phyloP scores from a whole-genome alignment of 176 grass and related monocot species.

The bread wheat (Triticum aestivum) region DNA sequence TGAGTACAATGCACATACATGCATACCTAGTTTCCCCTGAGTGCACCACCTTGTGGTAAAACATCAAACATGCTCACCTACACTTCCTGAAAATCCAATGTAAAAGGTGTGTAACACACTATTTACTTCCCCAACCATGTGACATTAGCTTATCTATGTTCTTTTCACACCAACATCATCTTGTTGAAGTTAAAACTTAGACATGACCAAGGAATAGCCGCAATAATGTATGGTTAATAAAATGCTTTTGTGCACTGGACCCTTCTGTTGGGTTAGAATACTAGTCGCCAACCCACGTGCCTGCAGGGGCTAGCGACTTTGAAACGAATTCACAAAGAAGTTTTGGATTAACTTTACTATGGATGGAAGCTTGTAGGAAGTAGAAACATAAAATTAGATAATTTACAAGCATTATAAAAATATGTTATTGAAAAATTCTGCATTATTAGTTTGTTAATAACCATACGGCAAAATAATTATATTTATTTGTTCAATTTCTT shows the following conservation, averaged over 20 bases:
- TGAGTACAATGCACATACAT: neutral
- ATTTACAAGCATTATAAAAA: neutral
- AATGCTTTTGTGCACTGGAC: neutral
- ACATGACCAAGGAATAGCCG: neutral
- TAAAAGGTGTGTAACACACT: neutral
- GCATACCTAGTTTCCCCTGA: neutral
- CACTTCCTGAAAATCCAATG: slow-evolving; percentile 3
- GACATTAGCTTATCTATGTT: neutral
- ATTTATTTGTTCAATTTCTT: neutral
- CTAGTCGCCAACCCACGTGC: neutral
- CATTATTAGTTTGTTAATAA: neutral
- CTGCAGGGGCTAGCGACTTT: neutral
- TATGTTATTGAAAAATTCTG: neutral
- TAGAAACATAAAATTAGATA: neutral
- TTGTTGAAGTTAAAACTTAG: neutral
- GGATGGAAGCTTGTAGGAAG: neutral
- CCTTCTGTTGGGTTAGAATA: neutral
- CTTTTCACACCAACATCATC: neutral
- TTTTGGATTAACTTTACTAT: neutral
- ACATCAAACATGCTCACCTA: neutral
- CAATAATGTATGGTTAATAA: neutral
- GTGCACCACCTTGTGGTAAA: neutral
- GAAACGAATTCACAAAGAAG: neutral
- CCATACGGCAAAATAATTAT: neutral
- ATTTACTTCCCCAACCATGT: neutral